phyloP scores from a whole-genome alignment of 139 green algal species.

The Chlamydomonas incerta region DNA sequence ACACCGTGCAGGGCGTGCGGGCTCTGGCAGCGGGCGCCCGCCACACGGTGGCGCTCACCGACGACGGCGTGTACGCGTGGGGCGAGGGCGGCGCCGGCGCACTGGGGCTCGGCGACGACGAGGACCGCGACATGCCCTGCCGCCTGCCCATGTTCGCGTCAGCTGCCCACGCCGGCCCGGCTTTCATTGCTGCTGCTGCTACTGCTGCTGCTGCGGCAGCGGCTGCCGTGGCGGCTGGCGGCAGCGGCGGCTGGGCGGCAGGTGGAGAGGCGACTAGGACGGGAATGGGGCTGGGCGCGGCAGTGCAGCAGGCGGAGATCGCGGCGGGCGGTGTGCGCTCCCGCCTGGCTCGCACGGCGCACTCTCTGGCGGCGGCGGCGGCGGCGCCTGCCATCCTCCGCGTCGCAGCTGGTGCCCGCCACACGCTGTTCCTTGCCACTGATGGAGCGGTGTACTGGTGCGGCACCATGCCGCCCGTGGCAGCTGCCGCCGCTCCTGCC shows the following conservation, averaged over 20 bases:
- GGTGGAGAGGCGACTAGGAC: not conserved
- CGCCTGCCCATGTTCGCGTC: not conserved
- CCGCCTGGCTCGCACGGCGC: not conserved
- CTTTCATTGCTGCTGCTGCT: not conserved
- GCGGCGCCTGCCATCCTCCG: conserved; percentile 49
- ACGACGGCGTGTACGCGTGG: conserved; percentile 80
- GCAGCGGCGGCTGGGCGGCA: not conserved
- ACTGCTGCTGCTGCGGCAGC: not conserved
- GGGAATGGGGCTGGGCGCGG: too few relatives aligned
- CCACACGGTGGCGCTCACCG: conserved; percentile 84
- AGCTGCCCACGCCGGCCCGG: not conserved
- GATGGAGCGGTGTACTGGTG: conserved; percentile 78
- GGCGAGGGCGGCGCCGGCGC: conserved; percentile 74
- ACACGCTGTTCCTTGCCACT: conserved; percentile 79
- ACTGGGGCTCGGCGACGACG: conserved; percentile 62
- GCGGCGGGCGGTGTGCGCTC: too few relatives aligned
- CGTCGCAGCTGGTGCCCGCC: conserved; percentile 69
- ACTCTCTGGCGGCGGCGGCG: conserved; percentile 12
- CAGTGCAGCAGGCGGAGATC: not conserved
- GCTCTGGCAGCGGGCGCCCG: conserved; percentile 70
- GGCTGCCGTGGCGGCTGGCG: not conserved
- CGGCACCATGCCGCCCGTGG: conserved; percentile 42
- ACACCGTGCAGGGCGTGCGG: conserved; percentile 71
- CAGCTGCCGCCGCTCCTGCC: not conserved
- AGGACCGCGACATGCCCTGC: conserved; percentile 38